These are phyloP conservation scores for Pholiota molesta DNA, from an alignment of 768 basidiomycete species.

Conservation along the genomic window DNA sequence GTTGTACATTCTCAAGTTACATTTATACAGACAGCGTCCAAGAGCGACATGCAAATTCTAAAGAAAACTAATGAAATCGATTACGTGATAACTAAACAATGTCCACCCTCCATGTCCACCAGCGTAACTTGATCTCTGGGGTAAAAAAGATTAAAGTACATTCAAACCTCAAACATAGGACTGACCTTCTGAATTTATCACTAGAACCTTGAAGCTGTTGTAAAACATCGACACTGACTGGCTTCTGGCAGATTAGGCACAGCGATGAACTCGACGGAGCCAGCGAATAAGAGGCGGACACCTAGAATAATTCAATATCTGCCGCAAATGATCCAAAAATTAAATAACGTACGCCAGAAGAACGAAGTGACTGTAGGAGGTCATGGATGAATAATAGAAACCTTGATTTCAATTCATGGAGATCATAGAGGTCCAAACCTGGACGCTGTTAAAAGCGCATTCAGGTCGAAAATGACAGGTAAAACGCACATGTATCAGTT, in stretches of 20 bases:
- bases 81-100: constrained; percentile 61
- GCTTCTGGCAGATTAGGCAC: constrained; percentile 56
- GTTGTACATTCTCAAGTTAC: constrained; percentile 6
- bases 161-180: background rate
- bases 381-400: constrained; percentile 67
- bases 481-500: constrained; percentile 55
- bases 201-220: constrained; percentile 39
- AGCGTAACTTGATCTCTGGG: constrained; percentile 52
- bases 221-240: constrained; percentile 46
- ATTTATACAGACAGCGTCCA: background rate
- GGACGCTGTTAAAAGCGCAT: background rate
- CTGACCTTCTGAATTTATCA: constrained; percentile 21
- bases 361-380: constrained; percentile 58
- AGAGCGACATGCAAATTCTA: background rate
- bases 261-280: constrained; percentile 61
- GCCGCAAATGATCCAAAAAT: constrained; percentile 4
- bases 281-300: constrained; percentile 64
- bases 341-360: constrained; percentile 53
- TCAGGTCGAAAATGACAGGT: background rate
- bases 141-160: constrained; percentile 1
- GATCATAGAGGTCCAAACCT: constrained; percentile 72
- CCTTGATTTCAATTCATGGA: constrained; percentile 64
- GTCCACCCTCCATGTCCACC: constrained; percentile 50
- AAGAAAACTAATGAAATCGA: background rate
- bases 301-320: constrained; percentile 35